These are phyloP conservation scores for Polychaeton citri DNA, from an alignment of 2,329 filamentous ascomycete species.

Conservation along the genomic window DNA sequence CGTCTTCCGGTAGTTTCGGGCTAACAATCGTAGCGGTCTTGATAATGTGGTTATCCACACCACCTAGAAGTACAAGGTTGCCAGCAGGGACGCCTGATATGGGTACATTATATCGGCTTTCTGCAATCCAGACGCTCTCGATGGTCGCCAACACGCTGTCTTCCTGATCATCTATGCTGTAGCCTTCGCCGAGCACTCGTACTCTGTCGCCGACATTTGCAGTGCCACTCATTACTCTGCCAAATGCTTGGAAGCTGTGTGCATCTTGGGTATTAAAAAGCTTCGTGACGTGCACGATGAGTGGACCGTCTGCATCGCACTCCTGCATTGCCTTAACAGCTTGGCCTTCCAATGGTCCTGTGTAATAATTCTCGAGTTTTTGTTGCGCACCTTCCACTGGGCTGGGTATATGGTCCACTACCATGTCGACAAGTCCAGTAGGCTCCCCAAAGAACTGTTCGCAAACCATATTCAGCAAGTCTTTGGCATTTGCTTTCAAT, in stretches of 20 bases:
- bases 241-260: constrained; percentile 80
- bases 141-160: constrained; percentile 87
- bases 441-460: constrained; percentile 90
- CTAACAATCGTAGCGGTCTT: constrained; percentile 89
- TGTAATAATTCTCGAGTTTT: constrained; percentile 78
- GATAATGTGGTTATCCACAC: constrained; percentile 94
- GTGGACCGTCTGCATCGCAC: constrained; percentile 78
- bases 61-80: constrained; percentile 81
- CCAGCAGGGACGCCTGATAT: constrained; percentile 87
- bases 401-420: constrained; percentile 78
- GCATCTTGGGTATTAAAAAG: constrained; percentile 83
- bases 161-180: constrained; percentile 93
- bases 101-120: constrained; percentile 85
- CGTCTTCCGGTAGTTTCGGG: constrained; percentile 65
- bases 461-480: constrained; percentile 77
- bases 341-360: constrained; percentile 72
- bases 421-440: constrained; percentile 88
- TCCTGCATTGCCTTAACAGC: constrained; percentile 65
- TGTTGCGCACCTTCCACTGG: constrained; percentile 64
- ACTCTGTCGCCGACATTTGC: constrained; percentile 71
- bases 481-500: constrained; percentile 78
- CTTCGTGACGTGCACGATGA: constrained; percentile 88
- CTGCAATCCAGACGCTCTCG: constrained; percentile 74
- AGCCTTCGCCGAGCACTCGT: constrained; percentile 84
- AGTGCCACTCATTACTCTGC: constrained; percentile 83